Evolutionary conservation across 768 basidiomycete genomes (phyloP).

Genomic region (Mycena epipterygia): DNA sequence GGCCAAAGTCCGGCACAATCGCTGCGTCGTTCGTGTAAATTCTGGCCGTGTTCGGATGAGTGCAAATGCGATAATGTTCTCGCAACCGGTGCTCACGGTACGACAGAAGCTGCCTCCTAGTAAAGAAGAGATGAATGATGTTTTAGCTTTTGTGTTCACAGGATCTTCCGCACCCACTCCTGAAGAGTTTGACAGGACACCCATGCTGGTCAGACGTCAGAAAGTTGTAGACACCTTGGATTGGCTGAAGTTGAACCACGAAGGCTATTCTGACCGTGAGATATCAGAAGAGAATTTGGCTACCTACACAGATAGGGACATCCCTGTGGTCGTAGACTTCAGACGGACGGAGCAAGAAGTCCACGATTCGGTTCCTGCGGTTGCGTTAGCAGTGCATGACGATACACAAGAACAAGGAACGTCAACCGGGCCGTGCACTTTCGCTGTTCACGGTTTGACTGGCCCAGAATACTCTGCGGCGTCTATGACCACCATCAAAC

Average conservation of each 20-base stretch:
- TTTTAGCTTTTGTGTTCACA: conserved; percentile 30
- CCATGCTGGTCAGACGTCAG: conserved; percentile 33
- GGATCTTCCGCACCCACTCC: neutral
- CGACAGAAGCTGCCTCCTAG: conserved; percentile 43
- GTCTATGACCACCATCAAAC: conserved; percentile 29
- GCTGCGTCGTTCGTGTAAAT: conserved; percentile 44
- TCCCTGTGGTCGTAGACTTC: conserved; percentile 27
- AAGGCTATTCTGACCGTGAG: conserved; percentile 17
- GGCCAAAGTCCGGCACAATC: conserved; percentile 41
- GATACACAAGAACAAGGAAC: neutral
- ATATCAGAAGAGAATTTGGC: conserved; percentile 23
- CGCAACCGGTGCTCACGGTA: conserved; percentile 42
- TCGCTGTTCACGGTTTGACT: conserved; percentile 52
- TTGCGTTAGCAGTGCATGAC: neutral
- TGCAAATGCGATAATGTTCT: conserved; percentile 48
- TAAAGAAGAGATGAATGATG: conserved; percentile 39
- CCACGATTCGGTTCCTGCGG: neutral
- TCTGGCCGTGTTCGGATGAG: conserved; percentile 43
- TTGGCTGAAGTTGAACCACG: conserved; percentile 31
- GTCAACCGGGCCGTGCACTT: neutral
- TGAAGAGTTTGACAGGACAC: neutral
- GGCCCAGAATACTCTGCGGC: conserved; percentile 35
- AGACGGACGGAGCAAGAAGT: conserved; percentile 2
- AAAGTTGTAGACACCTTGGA: conserved; percentile 25
- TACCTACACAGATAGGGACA: conserved; percentile 17